A percentile compares a stretch with the other conserved stretches of the same genome.
phyloP scores from a whole-genome alignment of 352 stramenopile genomes.

The Phytophthora quininea region DNA sequence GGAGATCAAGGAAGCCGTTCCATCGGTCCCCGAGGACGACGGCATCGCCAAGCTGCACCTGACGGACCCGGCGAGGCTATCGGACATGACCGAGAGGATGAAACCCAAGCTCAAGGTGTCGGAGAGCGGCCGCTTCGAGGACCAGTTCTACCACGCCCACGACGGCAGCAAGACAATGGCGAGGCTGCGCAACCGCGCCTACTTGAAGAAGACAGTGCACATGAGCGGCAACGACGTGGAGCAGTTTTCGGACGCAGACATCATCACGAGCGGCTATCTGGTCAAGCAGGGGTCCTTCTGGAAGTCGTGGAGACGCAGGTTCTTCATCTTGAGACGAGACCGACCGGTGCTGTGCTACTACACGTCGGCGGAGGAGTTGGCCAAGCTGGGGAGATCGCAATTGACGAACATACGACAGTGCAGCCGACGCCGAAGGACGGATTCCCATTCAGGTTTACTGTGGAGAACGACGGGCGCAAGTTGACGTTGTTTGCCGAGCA shows the following conservation, averaged over 20 bases:
- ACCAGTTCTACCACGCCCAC: constrained; percentile 88
- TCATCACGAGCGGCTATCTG: constrained; percentile 78
- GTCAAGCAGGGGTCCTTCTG: constrained; percentile 90
- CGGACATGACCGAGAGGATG: constrained; percentile 33
- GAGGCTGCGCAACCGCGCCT: constrained; percentile 76
- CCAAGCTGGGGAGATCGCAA: constrained; percentile 81
- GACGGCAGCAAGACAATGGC: constrained; percentile 82
- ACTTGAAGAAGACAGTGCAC: constrained; percentile 75
- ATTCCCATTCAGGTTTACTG: constrained; percentile 70
- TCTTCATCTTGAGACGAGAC: constrained; percentile 85
- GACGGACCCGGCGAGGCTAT: constrained; percentile 24
- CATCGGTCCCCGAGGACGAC: constrained; percentile 24
- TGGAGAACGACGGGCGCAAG: constrained; percentile 71
- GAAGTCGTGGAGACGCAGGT: constrained; percentile 84
- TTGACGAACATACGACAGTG: constrained; percentile 73
- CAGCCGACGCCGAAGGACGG: constrained; percentile 50
- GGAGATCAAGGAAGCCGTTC: constrained; percentile 26
- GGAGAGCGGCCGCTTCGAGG: constrained; percentile 82
- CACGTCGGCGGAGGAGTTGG: constrained; percentile 73
- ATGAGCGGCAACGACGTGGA: constrained; percentile 82
- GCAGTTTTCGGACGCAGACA: constrained; percentile 87
- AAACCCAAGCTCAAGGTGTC: constrained; percentile 82
- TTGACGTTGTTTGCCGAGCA: constrained; percentile 78
- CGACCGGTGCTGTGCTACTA: constrained; percentile 83
- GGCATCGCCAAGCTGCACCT: constrained; percentile 22